Conservation (phyloP, 2,329 filamentous ascomycete genomes). For the Pestalotiopsis sp. region DNA sequence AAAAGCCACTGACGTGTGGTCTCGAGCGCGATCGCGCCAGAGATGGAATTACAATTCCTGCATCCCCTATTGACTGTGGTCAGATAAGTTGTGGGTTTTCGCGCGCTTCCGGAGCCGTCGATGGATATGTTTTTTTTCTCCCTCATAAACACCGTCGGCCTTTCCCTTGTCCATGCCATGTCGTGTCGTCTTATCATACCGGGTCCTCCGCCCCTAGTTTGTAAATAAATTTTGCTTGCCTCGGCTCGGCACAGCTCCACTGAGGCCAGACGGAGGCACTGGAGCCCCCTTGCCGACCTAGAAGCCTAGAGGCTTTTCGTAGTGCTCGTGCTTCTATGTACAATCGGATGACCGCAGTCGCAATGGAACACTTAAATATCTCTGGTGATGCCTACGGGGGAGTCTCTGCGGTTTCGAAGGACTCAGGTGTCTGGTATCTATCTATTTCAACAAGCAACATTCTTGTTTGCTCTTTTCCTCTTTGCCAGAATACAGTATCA, state of each 20-base stretch:
- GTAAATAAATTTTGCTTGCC: slow-evolving; percentile 6
- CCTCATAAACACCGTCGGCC: slow-evolving; percentile 4
- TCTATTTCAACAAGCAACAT: neutral
- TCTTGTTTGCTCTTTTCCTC: neutral
- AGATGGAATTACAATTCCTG: slow-evolving; percentile 10
- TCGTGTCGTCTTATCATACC: slow-evolving; percentile 8
- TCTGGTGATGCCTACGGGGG: neutral
- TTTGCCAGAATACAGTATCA: neutral
- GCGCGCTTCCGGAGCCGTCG: neutral
- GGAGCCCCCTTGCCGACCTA: neutral
- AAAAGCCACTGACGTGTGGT: slow-evolving; percentile 6
- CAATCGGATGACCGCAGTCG: neutral
- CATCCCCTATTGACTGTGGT: neutral
- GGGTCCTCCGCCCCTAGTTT: slow-evolving; percentile 1
- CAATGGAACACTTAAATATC: slow-evolving; percentile 3
- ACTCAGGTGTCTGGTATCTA: neutral
- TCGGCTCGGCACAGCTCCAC: slow-evolving; percentile 9
- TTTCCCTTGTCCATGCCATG: neutral
- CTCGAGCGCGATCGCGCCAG: slow-evolving; percentile 1
- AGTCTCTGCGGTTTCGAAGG: neutral
- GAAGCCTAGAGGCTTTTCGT: neutral
- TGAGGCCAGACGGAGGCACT: neutral
- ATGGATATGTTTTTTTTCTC: neutral
- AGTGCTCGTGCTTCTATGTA: neutral
- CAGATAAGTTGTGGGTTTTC: neutral